Percentiles rank a stretch among this genome's conserved stretches.
Conservation (phyloP, 2,329 filamentous ascomycete species). For the Claviceps sp. region DNA sequence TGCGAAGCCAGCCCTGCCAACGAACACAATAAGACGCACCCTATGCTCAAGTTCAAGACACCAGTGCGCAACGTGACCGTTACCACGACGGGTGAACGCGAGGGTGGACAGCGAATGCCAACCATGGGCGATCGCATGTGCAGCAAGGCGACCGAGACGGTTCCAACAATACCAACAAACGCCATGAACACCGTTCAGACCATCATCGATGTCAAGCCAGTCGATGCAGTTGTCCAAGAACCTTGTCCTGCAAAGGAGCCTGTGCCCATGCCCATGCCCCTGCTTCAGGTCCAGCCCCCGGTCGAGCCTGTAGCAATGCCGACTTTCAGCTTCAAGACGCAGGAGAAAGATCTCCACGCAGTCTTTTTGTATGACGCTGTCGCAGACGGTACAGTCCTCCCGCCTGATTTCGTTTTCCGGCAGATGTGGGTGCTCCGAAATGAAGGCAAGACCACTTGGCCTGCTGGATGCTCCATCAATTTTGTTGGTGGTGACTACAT, state of each 20-base stretch:
- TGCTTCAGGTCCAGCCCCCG: conserved; percentile 5
- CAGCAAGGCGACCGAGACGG: conserved; percentile 34
- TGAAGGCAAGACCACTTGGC: conserved; percentile 67
- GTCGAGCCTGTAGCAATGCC: conserved; percentile 6
- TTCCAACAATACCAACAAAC: conserved; percentile 30
- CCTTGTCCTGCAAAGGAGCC: conserved; percentile 3
- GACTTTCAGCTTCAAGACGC: conserved; percentile 10
- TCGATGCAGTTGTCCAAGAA: conserved; percentile 21
- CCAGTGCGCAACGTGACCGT: conserved; percentile 80
- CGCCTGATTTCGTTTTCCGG: conserved; percentile 61
- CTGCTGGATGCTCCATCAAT: conserved; percentile 75
- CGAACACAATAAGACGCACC: conserved; percentile 87
- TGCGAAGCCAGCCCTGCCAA: conserved; percentile 84
- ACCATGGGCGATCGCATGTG: conserved; percentile 52
- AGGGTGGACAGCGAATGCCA: conserved; percentile 49
- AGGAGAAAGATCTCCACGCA: conserved; percentile 27
- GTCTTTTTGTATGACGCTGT: conserved; percentile 68
- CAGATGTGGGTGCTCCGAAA: conserved; percentile 91
- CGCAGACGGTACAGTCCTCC: conserved; percentile 60
- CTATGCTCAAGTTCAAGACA: conserved; percentile 92
- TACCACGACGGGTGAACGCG: conserved; percentile 68
- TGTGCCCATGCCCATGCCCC: conserved; percentile 3
- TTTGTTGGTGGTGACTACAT: conserved; percentile 94
- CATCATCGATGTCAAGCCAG: conserved; percentile 57
- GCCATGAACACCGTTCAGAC: conserved; percentile 49